Evolutionary conservation across 169 alveolate species (phyloP), one percentile per base, ranked within the genome.

Genomic region (Perkinsus marinus): DNA sequence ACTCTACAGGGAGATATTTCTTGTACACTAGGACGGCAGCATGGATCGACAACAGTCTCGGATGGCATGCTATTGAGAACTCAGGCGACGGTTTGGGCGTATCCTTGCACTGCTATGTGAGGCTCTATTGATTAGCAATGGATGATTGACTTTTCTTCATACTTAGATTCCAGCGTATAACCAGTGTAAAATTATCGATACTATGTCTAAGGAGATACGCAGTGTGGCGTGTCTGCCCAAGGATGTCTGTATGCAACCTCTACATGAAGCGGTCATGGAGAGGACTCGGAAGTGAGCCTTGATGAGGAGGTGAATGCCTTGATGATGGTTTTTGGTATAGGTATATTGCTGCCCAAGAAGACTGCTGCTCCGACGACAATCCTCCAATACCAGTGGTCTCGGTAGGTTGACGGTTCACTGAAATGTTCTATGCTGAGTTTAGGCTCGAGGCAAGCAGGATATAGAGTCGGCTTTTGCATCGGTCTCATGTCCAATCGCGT

Each of bases 11-110:
- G 5, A 57, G 5, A 0, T 57, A 16, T 57, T 57, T 19, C 5
- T 30, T 13, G 9, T 19, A 13, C 37, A 30, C 34, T 57, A 57
- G 79, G 34, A 57, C 79, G 90, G 93, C 92, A 0, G 89, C 46
- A 39, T 92, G 93, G 93, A 92, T 92, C 37, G 93, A 92, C 68
- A 91, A 92, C 47, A 57, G 69, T 43, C 2, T 68, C 36, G 36
- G 47, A 68, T 68, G 92, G 92, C 93, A 91, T 46, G 93, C 93
- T 0, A 89, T 91, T 26, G 39, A 36, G 90, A 91, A 91, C 91
- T n/a, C 34, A 22, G 91, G 93, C 90, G 39, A 79, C 68, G 93
- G 43, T 34, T 38, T 39, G 43, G 69, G 91, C 43, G 93, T 91
- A 41, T 91, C 93, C 17, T 68, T 91, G 26, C 93, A 91, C 89